A percentile compares a stretch with the other conserved stretches of the same genome.
Evolutionary conservation across 768 basidiomycete genomes (phyloP).

Genomic region (Grammothele lineata): DNA sequence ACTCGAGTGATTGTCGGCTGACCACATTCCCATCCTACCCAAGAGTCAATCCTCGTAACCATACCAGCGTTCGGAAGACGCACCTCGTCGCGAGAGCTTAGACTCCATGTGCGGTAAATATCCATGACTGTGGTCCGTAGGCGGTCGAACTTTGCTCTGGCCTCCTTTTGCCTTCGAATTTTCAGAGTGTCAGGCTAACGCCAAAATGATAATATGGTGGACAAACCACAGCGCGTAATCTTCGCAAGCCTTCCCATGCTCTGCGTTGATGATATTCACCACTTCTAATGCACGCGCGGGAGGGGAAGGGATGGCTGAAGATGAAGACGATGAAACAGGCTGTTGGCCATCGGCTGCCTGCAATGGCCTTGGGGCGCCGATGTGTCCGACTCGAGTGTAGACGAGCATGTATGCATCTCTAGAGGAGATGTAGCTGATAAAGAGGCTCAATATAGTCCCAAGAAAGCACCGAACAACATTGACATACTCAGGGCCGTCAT

Average conservation of each 20-base stretch:
- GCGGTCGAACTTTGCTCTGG: constrained; percentile 43
- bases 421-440: constrained; percentile 47
- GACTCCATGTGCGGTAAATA: constrained; percentile 62
- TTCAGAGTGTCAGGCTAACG: too few relatives aligned
- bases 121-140: constrained; percentile 50
- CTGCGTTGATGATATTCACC: constrained; percentile 50
- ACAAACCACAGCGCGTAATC: too few relatives aligned
- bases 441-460: too few relatives aligned
- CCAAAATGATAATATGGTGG: too few relatives aligned
- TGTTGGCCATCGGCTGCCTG: neutral
- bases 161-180: constrained; percentile 40
- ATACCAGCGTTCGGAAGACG: too few relatives aligned
- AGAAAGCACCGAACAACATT: too few relatives aligned
- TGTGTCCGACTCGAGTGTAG: constrained; percentile 53
- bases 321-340: neutral
- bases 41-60: too few relatives aligned
- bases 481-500: too few relatives aligned
- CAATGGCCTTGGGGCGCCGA: neutral
- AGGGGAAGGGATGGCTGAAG: neutral
- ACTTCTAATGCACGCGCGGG: constrained; percentile 52
- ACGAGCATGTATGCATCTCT: constrained; percentile 96
- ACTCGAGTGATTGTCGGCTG: constrained; percentile 54
- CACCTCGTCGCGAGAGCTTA: constrained; percentile 47
- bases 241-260: constrained; percentile 42
- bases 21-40: constrained; percentile 58